Evolutionary conservation across 202 grass and related monocot species (phyloP).

Genomic region (Bolboschoenoplectus hybrid): DNA sequence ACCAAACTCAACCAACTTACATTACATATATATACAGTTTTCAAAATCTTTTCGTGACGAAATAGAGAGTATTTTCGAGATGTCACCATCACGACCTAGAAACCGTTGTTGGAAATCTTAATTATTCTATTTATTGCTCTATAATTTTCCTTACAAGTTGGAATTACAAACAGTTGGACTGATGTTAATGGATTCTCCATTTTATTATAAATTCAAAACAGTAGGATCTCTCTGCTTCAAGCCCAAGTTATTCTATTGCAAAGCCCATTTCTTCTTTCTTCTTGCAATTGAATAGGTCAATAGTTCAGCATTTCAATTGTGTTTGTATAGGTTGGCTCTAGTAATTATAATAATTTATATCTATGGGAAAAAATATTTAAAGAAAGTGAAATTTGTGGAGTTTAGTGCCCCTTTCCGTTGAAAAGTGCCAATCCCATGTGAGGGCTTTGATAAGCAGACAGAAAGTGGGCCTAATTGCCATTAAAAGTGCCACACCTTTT

Average conservation of each 20-base stretch:
- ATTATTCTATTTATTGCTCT: too few species aligned
- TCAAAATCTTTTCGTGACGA: too few species aligned
- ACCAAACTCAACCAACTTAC: too few species aligned
- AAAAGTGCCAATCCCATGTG: slow-evolving; percentile 35
- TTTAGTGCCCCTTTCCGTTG: slow-evolving; percentile 35
- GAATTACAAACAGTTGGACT: too few species aligned
- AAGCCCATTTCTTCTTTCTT: background rate
- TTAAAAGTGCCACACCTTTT: slow-evolving; percentile 28
- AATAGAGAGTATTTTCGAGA: too few species aligned
- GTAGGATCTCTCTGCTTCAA: background rate
- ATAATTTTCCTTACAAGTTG: too few species aligned
- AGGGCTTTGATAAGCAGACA: slow-evolving; percentile 32
- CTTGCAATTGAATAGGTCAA: background rate
- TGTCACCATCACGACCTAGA: too few species aligned
- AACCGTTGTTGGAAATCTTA: background rate
- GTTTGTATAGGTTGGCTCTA: background rate
- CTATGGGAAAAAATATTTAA: background rate
- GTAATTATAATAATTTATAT: background rate
- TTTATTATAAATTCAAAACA: too few species aligned
- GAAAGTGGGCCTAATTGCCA: slow-evolving; percentile 14
- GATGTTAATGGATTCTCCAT: too few species aligned
- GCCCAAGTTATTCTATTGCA: background rate
- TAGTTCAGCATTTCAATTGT: background rate
- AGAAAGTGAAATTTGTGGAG: slow-evolving; percentile 18
- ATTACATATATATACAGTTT: too few species aligned